A percentile compares a stretch with the other conserved stretches of the same genome.
Evolutionary conservation across 1,284 basidiomycete species (phyloP).

Genomic region (Pseudomicrostroma phylloplanum): DNA sequence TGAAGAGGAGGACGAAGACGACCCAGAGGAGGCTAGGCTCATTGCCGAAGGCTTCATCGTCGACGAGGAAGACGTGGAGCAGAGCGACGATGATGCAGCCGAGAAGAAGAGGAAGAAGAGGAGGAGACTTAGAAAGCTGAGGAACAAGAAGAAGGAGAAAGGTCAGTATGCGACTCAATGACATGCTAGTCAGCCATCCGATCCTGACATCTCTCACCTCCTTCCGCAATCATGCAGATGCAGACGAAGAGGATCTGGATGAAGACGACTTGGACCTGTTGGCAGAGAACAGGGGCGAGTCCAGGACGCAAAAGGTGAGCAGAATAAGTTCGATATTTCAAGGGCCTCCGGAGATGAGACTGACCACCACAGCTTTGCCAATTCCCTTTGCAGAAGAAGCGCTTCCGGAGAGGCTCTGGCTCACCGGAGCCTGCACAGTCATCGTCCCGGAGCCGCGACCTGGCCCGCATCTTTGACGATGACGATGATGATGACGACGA

Average conservation of each 20-base stretch:
- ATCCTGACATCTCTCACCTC: constrained; percentile 18
- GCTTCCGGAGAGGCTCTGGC: constrained; percentile 55
- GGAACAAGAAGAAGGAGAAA: constrained; percentile 54
- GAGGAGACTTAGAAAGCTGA: constrained; percentile 8
- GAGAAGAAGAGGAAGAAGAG: constrained; percentile 13
- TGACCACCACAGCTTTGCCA: constrained; percentile 43
- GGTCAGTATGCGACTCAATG: constrained; percentile 53
- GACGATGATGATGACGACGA: constrained; percentile 59
- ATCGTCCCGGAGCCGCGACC: constrained; percentile 58
- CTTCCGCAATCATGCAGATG: constrained; percentile 28
- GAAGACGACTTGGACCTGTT: constrained; percentile 92
- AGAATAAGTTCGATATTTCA: neutral
- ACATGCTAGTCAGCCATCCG: constrained; percentile 12
- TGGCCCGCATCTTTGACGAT: constrained; percentile 68
- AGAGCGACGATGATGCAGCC: constrained; percentile 11
- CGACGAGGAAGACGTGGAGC: constrained; percentile 42
- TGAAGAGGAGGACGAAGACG: constrained; percentile 45
- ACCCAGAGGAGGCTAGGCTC: constrained; percentile 46
- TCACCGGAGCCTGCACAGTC: constrained; percentile 54
- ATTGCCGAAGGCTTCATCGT: constrained; percentile 49
- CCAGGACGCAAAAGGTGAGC: constrained; percentile 33
- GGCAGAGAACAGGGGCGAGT: constrained; percentile 83
- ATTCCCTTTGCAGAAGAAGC: constrained; percentile 13
- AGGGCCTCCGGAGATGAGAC: constrained; percentile 52
- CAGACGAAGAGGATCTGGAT: constrained; percentile 67